These are phyloP conservation scores for Pisolithus marmoratus DNA, from an alignment of 768 basidiomycete genomes.

Conservation along the genomic window DNA sequence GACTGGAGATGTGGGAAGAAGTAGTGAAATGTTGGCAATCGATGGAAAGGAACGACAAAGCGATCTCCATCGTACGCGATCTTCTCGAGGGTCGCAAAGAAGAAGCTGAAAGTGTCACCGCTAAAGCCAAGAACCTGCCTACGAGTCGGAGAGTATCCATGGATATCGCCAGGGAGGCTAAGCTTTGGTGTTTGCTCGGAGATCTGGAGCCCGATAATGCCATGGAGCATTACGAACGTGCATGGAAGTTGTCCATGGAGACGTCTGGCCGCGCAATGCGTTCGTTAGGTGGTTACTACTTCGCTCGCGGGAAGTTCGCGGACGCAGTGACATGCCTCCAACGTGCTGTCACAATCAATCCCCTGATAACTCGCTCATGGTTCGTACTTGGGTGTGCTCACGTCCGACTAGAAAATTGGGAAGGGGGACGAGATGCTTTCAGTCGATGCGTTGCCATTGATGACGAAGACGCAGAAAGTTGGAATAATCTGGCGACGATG, in stretches of 20 bases:
- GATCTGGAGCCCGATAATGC: constrained; percentile 79
- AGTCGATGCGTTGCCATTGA: constrained; percentile 83
- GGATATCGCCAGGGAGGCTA: constrained; percentile 74
- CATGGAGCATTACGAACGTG: constrained; percentile 67
- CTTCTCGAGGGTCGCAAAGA: constrained; percentile 76
- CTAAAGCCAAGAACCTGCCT: constrained; percentile 50
- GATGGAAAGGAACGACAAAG: constrained; percentile 75
- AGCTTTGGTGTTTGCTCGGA: constrained; percentile 92
- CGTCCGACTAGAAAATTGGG: constrained; percentile 81
- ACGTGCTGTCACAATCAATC: constrained; percentile 82
- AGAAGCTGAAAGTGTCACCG: constrained; percentile 72
- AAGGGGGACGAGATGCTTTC: constrained; percentile 78
- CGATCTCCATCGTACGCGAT: constrained; percentile 75
- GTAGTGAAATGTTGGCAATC: constrained; percentile 84
- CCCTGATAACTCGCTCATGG: constrained; percentile 84
- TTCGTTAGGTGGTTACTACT: constrained; percentile 81
- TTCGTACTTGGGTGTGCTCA: constrained; percentile 93
- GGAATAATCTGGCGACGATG: constrained; percentile 95
- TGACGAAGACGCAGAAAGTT: constrained; percentile 95
- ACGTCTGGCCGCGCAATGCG: constrained; percentile 90
- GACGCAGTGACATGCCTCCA: constrained; percentile 63
- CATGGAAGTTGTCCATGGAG: constrained; percentile 76
- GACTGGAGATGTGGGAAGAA: constrained; percentile 98
- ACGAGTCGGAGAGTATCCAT: constrained; percentile 37
- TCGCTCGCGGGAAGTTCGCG: constrained; percentile 57